Evolutionary conservation across 306 rosid genomes (phyloP), one percentile per base, ranked within the genome.

Genomic region (Begonia fuchsioides): DNA sequence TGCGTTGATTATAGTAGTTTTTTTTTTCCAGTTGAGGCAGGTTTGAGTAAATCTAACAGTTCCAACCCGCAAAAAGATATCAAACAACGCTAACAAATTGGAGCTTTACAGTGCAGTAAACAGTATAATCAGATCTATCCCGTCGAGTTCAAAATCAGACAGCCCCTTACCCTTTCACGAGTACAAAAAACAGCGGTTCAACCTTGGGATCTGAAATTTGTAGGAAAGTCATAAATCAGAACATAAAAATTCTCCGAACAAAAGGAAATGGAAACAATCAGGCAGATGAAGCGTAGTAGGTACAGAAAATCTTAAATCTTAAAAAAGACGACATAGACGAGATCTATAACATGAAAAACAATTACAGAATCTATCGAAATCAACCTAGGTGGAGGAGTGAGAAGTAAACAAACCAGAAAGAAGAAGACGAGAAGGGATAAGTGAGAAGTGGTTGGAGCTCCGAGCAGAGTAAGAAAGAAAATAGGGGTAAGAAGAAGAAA

Each of bases 111-210:
- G 38, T 18, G 32, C 44, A 19, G 49, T 17, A 26, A 56, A 39
- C 19, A 49, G 26, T 7, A 50, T 38, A 41, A 17, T 14, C 20
- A 56, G 60, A 73, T 59, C 68, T 64, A 50, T 59, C 43, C 59
- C 71, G 53, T 43, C 35, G 40, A 49, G 70, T 68, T 67, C 62
- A 54, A 44, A 69, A 59, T 66, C 65, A 57, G 64, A 50, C 72
- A 64, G 56, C 52, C 9, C 69, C 65, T 49, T 8, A 38, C 49
- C 50, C 40, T 11, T 26, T 54, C 44, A 15, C 11, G 17, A 48
- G 2, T 60, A 13, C 43, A 32, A n/a, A 38, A 19, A 50, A 41
- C 18, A 48, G 8, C 13, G 54, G 56, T 39, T 43, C 20, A 49
- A 51, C 64, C 67, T 38, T 55, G 35, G 15, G 52, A 66, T 38